A percentile compares a stretch with the other conserved stretches of the same genome.
Evolutionary conservation across 169 alveolate species (phyloP).

Genomic region (Eimeria praecox): DNA sequence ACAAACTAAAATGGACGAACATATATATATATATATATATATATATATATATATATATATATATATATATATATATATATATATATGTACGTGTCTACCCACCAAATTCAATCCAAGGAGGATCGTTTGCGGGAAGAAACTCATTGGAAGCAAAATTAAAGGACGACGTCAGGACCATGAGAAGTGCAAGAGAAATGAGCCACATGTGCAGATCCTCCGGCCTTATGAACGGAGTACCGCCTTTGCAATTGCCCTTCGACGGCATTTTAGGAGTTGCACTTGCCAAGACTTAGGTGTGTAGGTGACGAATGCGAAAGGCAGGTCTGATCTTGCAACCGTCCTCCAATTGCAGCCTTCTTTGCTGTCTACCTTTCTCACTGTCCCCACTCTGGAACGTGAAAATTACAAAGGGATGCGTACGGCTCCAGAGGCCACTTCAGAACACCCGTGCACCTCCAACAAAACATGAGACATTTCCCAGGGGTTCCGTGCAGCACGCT

Average conservation of each 20-base stretch:
- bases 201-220: slow-evolving; percentile 69
- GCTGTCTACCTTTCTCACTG: background rate
- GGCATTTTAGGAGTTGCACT: background rate
- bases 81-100: background rate
- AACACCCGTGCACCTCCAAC: background rate
- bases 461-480: background rate
- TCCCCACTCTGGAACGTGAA: background rate
- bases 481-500: background rate
- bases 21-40: too few species aligned
- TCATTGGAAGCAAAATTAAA: slow-evolving; percentile 30
- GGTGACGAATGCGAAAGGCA: too few species aligned
- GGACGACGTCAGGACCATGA: slow-evolving; percentile 58
- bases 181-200: slow-evolving; percentile 54
- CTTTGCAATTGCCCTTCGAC: background rate
- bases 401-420: background rate
- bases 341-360: background rate
- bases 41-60: too few species aligned
- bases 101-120: slow-evolving; percentile 55
- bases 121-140: background rate
- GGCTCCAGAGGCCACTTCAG: background rate
- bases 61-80: too few species aligned
- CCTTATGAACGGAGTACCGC: slow-evolving; percentile 14
- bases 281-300: background rate
- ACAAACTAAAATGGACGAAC: background rate
- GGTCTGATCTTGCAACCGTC: background rate